phyloP scores from a whole-genome alignment of 345 rosid species.

The Alliaria petiolata region DNA sequence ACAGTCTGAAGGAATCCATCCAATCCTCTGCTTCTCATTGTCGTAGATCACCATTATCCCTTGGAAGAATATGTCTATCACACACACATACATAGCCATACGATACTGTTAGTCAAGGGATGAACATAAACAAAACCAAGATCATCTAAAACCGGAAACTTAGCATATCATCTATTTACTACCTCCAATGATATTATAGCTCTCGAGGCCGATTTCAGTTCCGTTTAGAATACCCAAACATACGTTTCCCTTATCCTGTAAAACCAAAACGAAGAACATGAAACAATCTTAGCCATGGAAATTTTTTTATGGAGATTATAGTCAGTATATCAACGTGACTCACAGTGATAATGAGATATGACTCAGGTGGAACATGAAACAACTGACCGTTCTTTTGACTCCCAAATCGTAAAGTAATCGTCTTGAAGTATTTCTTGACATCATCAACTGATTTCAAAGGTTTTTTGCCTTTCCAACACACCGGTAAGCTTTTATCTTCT shows the following conservation, averaged over 20 bases:
- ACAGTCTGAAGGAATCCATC: slow-evolving; percentile 66
- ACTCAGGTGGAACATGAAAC: slow-evolving; percentile 58
- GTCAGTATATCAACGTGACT: slow-evolving; percentile 18
- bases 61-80: slow-evolving; percentile 56
- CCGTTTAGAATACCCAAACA: slow-evolving; percentile 85
- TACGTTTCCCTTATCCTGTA: slow-evolving; percentile 67
- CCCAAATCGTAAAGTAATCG: slow-evolving; percentile 48
- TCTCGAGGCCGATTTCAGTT: slow-evolving; percentile 44
- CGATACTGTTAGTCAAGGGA: slow-evolving; percentile 4
- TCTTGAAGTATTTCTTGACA: slow-evolving; percentile 56
- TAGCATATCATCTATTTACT: slow-evolving; percentile 1
- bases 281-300: slow-evolving; percentile 15
- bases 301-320: not conserved
- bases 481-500: slow-evolving; percentile 58
- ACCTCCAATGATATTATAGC: slow-evolving; percentile 69
- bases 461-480: slow-evolving; percentile 84
- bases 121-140: not conserved
- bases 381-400: slow-evolving; percentile 43
- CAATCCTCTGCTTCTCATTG: slow-evolving; percentile 66
- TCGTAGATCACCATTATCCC: slow-evolving; percentile 70
- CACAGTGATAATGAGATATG: slow-evolving; percentile 76
- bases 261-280: not conserved
- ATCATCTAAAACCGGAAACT: not conserved
- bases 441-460: slow-evolving; percentile 48
- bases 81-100: slow-evolving; percentile 16